Conservation (phyloP, 139 green algal genomes). For the Pleodorina starrii region DNA sequence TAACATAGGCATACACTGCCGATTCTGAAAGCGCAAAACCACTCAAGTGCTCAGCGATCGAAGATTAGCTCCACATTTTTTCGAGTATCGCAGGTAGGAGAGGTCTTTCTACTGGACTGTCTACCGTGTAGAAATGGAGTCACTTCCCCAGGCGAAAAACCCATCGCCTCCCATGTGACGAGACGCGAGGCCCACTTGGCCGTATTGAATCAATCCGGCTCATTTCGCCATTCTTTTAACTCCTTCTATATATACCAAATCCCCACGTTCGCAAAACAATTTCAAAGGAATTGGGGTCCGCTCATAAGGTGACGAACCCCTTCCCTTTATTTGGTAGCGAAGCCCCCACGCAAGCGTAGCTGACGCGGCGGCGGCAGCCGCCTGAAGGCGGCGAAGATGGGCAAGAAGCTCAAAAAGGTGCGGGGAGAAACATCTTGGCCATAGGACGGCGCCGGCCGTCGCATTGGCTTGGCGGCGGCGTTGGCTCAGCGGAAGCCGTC, state of each 20-base stretch:
- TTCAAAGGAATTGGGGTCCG: neutral
- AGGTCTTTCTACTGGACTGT: no score
- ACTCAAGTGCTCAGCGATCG: no score
- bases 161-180: neutral
- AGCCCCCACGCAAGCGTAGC: neutral
- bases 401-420: constrained; percentile 47
- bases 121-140: no score
- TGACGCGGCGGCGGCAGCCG: neutral
- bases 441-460: neutral
- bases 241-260: neutral
- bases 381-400: constrained; percentile 14
- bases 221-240: neutral
- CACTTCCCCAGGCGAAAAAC: no score
- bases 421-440: neutral
- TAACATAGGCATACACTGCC: no score
- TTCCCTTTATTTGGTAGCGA: neutral
- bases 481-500: neutral
- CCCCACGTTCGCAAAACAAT: neutral
- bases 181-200: neutral
- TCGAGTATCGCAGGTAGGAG: no score
- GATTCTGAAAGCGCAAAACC: no score
- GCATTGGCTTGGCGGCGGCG: neutral
- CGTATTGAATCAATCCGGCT: neutral
- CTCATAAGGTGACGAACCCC: neutral
- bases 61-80: no score